Percentiles rank a stretch among this genome's conserved stretches.
Evolutionary conservation across 257 asterid species (phyloP).

Genomic region (Nemophila menziesii): DNA sequence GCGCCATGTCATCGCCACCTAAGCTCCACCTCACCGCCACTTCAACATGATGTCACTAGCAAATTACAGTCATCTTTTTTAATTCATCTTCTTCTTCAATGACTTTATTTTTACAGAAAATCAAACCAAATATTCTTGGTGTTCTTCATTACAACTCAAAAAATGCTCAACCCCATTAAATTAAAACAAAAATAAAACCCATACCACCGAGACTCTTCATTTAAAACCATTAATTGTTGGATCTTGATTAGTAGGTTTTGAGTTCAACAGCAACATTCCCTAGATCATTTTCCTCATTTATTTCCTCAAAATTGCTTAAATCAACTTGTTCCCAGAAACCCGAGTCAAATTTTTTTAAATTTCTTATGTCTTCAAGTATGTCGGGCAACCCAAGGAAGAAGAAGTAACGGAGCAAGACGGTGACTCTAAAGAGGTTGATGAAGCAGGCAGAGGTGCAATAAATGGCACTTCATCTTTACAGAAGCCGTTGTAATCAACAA

Average conservation of each 20-base stretch:
- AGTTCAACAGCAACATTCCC: constrained; percentile 1
- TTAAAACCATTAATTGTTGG: constrained; percentile 6
- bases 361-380: constrained; percentile 23
- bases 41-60: too few species aligned
- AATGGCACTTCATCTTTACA: constrained; percentile 71
- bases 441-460: constrained; percentile 26
- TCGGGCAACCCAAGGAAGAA: constrained; percentile 10
- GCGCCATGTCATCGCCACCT: too few species aligned
- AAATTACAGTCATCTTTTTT: too few species aligned
- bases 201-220: constrained; percentile 17
- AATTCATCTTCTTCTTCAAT: too few species aligned
- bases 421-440: constrained; percentile 11
- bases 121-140: too few species aligned
- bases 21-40: too few species aligned
- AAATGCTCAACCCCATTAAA: too few species aligned
- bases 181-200: constrained; percentile 6
- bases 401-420: constrained; percentile 13
- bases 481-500: constrained; percentile 36
- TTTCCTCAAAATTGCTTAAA: constrained; percentile 37
- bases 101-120: too few species aligned
- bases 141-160: too few species aligned
- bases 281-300: constrained; percentile 18
- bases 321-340: constrained; percentile 61
- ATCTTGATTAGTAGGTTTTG: not conserved
- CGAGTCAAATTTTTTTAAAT: constrained; percentile 29